A percentile compares a stretch with the other conserved stretches of the same genome.
Evolutionary conservation across 2,329 filamentous ascomycete species (phyloP).

Genomic region (Magnaporthiopsis poae): DNA sequence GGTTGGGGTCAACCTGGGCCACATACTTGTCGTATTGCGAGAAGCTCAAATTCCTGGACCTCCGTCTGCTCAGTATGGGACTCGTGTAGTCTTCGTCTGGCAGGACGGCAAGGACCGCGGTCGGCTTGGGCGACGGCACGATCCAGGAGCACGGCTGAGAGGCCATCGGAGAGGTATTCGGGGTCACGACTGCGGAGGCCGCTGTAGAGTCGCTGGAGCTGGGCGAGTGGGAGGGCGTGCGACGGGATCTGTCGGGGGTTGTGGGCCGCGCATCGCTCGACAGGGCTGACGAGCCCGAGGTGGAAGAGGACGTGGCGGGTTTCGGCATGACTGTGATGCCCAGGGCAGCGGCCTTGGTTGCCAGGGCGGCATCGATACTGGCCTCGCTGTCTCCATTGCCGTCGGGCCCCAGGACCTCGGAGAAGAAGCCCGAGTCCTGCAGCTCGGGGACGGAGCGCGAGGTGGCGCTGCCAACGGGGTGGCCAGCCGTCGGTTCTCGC

Average conservation of each 20-base stretch:
- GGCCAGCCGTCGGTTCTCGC: slow-evolving; percentile 10
- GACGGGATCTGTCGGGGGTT: background rate
- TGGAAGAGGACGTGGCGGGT: slow-evolving; percentile 8
- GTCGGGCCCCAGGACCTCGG: slow-evolving; percentile 27
- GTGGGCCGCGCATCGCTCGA: background rate
- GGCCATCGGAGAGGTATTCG: background rate
- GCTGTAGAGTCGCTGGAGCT: background rate
- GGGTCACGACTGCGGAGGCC: background rate
- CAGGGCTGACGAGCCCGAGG: background rate
- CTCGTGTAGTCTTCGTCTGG: slow-evolving; percentile 28
- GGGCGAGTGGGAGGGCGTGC: background rate
- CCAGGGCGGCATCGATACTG: slow-evolving; percentile 26
- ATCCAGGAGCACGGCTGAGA: background rate
- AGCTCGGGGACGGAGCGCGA: slow-evolving; percentile 24
- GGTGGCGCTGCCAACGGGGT: slow-evolving; percentile 5
- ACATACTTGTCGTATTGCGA: slow-evolving; percentile 44
- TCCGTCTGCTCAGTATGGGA: slow-evolving; percentile 29
- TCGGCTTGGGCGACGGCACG: background rate
- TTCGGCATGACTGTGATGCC: slow-evolving; percentile 22
- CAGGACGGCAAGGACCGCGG: background rate
- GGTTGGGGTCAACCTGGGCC: slow-evolving; percentile 31
- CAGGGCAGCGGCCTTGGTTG: slow-evolving; percentile 25
- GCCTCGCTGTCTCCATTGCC: slow-evolving; percentile 25
- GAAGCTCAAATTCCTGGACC: slow-evolving; percentile 35
- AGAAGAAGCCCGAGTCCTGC: slow-evolving; percentile 28